phyloP scores from a whole-genome alignment of 257 asterid genomes.

The Phtheirospermum japonicum region DNA sequence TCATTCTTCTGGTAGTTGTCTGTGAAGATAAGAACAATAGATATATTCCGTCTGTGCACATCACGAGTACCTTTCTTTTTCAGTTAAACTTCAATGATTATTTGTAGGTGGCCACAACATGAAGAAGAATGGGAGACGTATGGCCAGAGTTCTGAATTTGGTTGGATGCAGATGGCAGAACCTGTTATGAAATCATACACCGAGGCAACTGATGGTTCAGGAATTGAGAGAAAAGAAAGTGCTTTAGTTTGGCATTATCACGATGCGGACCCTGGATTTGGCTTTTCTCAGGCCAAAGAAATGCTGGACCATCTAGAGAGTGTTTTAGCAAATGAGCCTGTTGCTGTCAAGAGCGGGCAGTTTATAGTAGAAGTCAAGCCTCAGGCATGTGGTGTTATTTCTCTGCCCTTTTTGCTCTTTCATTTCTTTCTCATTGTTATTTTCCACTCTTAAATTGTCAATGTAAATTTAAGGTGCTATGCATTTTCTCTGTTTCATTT shows the following conservation, averaged over 20 bases:
- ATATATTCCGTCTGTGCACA: neutral
- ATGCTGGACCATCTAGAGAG: slow-evolving; percentile 94
- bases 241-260: slow-evolving; percentile 90
- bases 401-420: neutral
- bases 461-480: neutral
- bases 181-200: slow-evolving; percentile 88
- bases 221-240: slow-evolving; percentile 79
- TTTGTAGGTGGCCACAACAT: slow-evolving; percentile 67
- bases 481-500: neutral
- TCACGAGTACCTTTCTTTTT: too few relatives aligned
- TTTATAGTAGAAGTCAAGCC: slow-evolving; percentile 91
- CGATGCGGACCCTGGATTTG: slow-evolving; percentile 82
- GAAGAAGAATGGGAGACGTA: slow-evolving; percentile 81
- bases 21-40: neutral
- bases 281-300: slow-evolving; percentile 86
- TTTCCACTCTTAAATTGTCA: slow-evolving; percentile 1
- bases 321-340: slow-evolving; percentile 90
- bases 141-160: slow-evolving; percentile 66
- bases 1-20: neutral
- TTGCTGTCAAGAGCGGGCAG: slow-evolving; percentile 89
- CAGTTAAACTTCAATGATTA: too few relatives aligned
- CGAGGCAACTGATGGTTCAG: slow-evolving; percentile 91
- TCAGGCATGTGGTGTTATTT: slow-evolving; percentile 46
- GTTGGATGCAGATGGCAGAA: slow-evolving; percentile 91
- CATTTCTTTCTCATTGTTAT: neutral